A percentile compares a stretch with the other conserved stretches of the same genome.
These are phyloP conservation scores for Taiozyma sp. DNA, from an alignment of 1,139 yeast species.

Conservation along the genomic window DNA sequence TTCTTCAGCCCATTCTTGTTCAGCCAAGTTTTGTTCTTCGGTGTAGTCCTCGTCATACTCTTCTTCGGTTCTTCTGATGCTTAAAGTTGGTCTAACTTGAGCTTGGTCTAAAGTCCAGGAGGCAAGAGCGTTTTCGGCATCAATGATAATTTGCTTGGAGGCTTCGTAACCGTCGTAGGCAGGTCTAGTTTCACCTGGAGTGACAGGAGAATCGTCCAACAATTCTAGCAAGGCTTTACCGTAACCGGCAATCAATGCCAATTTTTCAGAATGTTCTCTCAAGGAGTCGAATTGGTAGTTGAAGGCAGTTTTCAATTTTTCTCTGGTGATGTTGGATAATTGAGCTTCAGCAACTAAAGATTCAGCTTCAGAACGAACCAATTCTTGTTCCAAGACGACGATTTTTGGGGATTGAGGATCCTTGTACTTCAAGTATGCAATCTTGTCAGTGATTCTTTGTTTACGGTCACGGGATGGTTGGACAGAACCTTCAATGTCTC, in stretches of 20 bases:
- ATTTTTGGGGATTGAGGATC: slow-evolving; percentile 98
- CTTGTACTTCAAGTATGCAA: slow-evolving; percentile 96
- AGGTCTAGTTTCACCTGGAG: slow-evolving; percentile 99
- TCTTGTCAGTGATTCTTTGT: slow-evolving; percentile 95
- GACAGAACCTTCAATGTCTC: slow-evolving; percentile 95
- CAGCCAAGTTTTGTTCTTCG: slow-evolving; percentile 33
- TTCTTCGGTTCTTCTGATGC: slow-evolving; percentile 64
- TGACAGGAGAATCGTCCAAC: slow-evolving; percentile 93
- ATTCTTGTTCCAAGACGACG: slow-evolving; percentile 92
- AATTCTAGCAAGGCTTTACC: slow-evolving; percentile 96
- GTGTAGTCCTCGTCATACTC: slow-evolving; percentile 56
- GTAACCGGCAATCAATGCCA: slow-evolving; percentile 96
- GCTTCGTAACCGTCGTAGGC: slow-evolving; percentile 98
- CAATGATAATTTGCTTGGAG: slow-evolving; percentile 94
- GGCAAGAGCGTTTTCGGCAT: slow-evolving; percentile 93
- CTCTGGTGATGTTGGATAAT: slow-evolving; percentile 95
- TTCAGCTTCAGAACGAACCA: slow-evolving; percentile 98
- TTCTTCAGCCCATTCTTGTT: slow-evolving; percentile 46
- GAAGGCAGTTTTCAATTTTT: slow-evolving; percentile 95
- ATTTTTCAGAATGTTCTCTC: slow-evolving; percentile 94
- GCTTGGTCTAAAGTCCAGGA: slow-evolving; percentile 97
- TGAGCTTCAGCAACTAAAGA: slow-evolving; percentile 99
- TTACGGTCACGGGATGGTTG: slow-evolving; percentile 98
- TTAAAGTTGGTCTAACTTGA: slow-evolving; percentile 89
- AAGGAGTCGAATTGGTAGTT: slow-evolving; percentile 95